These are phyloP conservation scores for Dioscorea cayenensis DNA, from an alignment of 116 monocot species.

Conservation along the genomic window DNA sequence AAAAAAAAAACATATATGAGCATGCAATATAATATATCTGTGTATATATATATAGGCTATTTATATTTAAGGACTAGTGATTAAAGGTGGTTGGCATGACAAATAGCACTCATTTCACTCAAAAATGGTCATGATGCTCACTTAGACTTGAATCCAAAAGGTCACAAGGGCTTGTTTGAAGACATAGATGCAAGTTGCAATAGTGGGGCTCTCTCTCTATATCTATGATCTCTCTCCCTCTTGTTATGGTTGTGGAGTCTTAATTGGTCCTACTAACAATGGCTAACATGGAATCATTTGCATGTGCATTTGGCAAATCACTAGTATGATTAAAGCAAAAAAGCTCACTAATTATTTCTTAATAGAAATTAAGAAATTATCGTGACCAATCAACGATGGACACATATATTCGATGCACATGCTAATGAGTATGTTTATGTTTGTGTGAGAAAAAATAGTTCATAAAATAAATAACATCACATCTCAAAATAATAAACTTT, in stretches of 20 bases:
- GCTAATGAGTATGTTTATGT: background rate
- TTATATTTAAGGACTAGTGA: too few species aligned
- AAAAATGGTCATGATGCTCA: background rate
- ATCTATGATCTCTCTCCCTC: background rate
- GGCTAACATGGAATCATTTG: background rate
- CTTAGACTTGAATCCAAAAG: background rate
- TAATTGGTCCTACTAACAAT: background rate
- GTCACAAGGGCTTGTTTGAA: background rate
- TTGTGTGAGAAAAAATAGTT: too few species aligned
- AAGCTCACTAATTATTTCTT: background rate
- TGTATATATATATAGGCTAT: too few species aligned
- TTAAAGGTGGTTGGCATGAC: background rate
- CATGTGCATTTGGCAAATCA: conserved; percentile 2
- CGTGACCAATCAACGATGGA: background rate
- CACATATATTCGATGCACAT: background rate
- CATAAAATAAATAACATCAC: background rate
- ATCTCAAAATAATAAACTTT: background rate
- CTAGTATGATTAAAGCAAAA: background rate
- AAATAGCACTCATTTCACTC: background rate
- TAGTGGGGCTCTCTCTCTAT: background rate
- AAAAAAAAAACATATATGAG: too few species aligned
- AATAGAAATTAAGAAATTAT: background rate
- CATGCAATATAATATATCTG: too few species aligned
- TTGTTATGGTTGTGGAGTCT: background rate
- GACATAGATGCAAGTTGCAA: background rate